Evolutionary conservation across 2,329 filamentous ascomycete genomes (phyloP), one percentile per base, ranked within the genome.

Genomic region (Colletotrichum destructivum): DNA sequence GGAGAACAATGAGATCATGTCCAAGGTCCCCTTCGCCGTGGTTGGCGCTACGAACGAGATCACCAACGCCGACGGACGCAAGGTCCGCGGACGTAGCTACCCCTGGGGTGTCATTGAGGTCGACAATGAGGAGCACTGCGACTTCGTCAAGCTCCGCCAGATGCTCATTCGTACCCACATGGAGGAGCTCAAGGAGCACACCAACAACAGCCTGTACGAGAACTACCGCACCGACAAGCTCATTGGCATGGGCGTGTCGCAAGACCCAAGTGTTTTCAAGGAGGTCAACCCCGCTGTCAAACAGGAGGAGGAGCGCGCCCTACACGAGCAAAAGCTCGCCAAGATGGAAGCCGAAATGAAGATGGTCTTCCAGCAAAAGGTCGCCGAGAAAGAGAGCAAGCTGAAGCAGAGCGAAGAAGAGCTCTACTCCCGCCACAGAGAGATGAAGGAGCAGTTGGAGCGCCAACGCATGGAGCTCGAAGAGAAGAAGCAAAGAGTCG

Each of bases 311-410:
- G 96, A 99, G 89, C 94, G 96, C 79, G 92, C 94, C 75, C 89
- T 99, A 77, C 96, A 99, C 89, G 96, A 99, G 87, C 95, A 98
- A 89, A 99, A 99, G 89, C 94, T 99, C 78, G 94, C 96, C 84
- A 99, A 99, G 94, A 99, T 99, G 96, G 96, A 99, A 86, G 92
- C 95, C 80, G 96, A 99, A 85, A 99, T 99, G 96, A 99, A 99
- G 94, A 98, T 98, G 94, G 96, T 99, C 77, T 99, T 99, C 94
- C 96, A 98, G 84, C 96, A 99, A 84, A 99, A 99, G 93, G 96
- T 99, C 42, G 92, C 94, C 76, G 96, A 99, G 85, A 99, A 99
- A 89, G 96, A 99, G 87, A 98, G 94, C 90, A 99, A 99, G 87
- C 88, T 99, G 83, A 97, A 97, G 88, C 96, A 98, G 87, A 98